These are phyloP conservation scores for Lanmaoa rubissima DNA, from an alignment of 768 basidiomycete species.

Conservation along the genomic window DNA sequence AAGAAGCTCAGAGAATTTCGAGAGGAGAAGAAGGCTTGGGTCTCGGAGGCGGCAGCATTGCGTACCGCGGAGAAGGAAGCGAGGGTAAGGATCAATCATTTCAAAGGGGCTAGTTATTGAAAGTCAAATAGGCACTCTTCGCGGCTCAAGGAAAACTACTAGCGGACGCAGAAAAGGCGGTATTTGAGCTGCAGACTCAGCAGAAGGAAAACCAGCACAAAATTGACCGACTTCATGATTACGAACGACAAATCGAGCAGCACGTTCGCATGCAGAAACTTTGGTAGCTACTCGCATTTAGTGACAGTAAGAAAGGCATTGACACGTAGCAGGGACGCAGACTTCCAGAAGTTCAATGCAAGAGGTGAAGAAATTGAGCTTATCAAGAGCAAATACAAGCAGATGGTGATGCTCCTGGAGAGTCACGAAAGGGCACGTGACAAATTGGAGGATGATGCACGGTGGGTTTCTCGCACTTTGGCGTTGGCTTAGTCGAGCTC, in stretches of 20 bases:
- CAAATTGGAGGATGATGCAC: slow-evolving; percentile 55
- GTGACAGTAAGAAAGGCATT: slow-evolving; percentile 2
- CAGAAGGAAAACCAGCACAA: slow-evolving; percentile 79
- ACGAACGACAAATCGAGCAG: slow-evolving; percentile 85
- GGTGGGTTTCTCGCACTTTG: slow-evolving; percentile 40
- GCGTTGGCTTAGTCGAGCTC: neutral
- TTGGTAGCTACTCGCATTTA: slow-evolving; percentile 50
- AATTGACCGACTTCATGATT: slow-evolving; percentile 76
- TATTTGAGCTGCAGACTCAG: slow-evolving; percentile 72
- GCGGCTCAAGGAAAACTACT: slow-evolving; percentile 67
- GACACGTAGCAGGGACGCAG: slow-evolving; percentile 57
- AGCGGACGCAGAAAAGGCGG: slow-evolving; percentile 63
- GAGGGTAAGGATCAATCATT: slow-evolving; percentile 41
- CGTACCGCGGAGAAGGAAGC: slow-evolving; percentile 71
- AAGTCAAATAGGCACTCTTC: slow-evolving; percentile 52
- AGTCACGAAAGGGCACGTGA: slow-evolving; percentile 53
- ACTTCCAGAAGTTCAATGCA: slow-evolving; percentile 68
- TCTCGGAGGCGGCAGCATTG: slow-evolving; percentile 63
- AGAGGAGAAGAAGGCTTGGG: slow-evolving; percentile 80
- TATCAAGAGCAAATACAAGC: slow-evolving; percentile 57
- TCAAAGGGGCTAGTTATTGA: neutral
- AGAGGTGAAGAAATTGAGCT: slow-evolving; percentile 56
- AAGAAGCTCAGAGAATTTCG: slow-evolving; percentile 71
- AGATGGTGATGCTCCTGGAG: slow-evolving; percentile 64
- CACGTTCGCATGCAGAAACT: slow-evolving; percentile 70